phyloP scores from a whole-genome alignment of 2,329 filamentous ascomycete species.

The Trichoderma hamatum region DNA sequence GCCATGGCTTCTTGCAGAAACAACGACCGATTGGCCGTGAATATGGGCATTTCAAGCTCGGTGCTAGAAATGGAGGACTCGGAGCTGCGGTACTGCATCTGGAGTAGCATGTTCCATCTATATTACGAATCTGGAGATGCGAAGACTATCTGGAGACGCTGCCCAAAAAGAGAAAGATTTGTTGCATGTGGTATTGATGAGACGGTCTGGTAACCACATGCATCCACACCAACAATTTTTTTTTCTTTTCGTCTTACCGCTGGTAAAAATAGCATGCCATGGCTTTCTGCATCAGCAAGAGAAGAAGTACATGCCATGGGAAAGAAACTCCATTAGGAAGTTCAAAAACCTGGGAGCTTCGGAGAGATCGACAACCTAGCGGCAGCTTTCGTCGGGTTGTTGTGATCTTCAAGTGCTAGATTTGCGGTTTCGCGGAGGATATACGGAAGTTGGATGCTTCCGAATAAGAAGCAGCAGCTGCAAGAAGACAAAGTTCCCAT shows the following conservation, averaged over 20 bases:
- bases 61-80: neutral
- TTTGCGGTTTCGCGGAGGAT: neutral
- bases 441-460: neutral
- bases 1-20: neutral
- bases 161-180: neutral
- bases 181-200: neutral
- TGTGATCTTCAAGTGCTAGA: neutral
- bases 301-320: neutral
- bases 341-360: neutral
- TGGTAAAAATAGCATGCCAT: neutral
- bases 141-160: neutral
- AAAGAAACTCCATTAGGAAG: neutral
- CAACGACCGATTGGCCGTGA: neutral
- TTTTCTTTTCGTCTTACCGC: neutral
- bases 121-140: neutral
- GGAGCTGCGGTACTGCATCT: neutral
- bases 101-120: slow-evolving; percentile 1
- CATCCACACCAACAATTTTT: neutral
- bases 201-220: neutral
- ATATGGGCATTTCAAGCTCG: neutral
- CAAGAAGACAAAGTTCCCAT: neutral
- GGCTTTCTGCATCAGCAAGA: neutral
- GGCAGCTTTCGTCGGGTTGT: neutral
- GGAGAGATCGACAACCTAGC: neutral
- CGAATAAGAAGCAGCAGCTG: neutral